These are phyloP conservation scores for Cyberlindnera nakhonratchasimensis DNA, from an alignment of 805 yeast species.

Conservation along the genomic window DNA sequence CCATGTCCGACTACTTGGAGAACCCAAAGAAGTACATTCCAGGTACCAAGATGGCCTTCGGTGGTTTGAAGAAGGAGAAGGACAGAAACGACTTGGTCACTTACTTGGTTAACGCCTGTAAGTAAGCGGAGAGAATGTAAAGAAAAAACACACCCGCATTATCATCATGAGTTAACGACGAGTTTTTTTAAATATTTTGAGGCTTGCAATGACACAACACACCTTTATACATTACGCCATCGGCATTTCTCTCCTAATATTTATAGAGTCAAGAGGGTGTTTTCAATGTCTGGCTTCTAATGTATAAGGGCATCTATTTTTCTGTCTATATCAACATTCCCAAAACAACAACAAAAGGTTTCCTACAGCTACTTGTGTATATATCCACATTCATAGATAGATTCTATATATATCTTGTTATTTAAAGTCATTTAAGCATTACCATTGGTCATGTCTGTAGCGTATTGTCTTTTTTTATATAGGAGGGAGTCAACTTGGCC, in stretches of 20 bases:
- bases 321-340: not conserved
- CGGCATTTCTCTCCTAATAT: not conserved
- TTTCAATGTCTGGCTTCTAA: not conserved
- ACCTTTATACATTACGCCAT: not conserved
- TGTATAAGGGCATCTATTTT: not conserved
- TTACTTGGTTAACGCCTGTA: slow-evolving; percentile 60
- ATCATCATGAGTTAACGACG: slow-evolving; percentile 12
- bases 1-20: slow-evolving; percentile 92
- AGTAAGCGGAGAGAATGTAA: slow-evolving; percentile 46
- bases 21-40: slow-evolving; percentile 99
- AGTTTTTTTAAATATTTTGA: not conserved
- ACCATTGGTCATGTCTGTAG: not conserved
- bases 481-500: not conserved
- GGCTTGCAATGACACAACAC: not conserved
- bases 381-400: slow-evolving; percentile 5
- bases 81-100: slow-evolving; percentile 97
- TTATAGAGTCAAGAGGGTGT: not conserved
- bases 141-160: too few species aligned
- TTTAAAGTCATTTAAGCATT: slow-evolving; percentile 7
- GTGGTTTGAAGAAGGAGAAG: slow-evolving; percentile 98
- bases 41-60: slow-evolving; percentile 99
- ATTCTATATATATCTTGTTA: slow-evolving; percentile 2
- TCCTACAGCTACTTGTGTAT: slow-evolving; percentile 4
- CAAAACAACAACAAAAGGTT: not conserved
- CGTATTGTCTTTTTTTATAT: not conserved